Evolutionary conservation across 2,329 filamentous ascomycete species (phyloP), one percentile per base, ranked within the genome.

Genomic region (Beauveria australis): DNA sequence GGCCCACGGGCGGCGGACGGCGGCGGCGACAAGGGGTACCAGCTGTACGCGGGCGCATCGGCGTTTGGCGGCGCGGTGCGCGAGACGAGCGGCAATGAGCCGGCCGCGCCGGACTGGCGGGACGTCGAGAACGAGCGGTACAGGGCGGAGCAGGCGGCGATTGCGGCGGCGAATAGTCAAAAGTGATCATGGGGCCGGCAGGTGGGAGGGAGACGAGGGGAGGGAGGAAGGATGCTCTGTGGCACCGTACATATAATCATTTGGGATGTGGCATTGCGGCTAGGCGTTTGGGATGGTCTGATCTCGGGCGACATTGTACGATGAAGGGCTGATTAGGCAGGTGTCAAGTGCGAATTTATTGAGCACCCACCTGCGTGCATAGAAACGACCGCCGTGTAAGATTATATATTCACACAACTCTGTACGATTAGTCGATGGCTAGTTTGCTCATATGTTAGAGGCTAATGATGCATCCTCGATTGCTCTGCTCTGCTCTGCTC

Each of bases 31-130:
- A 76, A 78, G 59, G 81, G 83, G 4, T 84, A 86, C 70, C 87
- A 94, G 77, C 74, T 96, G 66, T 96, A 96, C 73, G 90, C 87
- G 18, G 91, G 91, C 37, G 85, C 85, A 70, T 81, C 86, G 51
- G 89, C 88, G 9, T 91, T 89, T 71, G 77, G 78, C 12, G 82
- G 84, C 61, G 74, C 77, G n/a, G 83, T 84, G 64, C 85, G 83
- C 73, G 80, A 83, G 73, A 87, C 86, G 53, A 84, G 82, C 67
- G 88, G 87, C 49, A 84, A 89, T 73, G 88, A 89, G 70, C 80
- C 80, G 59, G 79, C 78, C 59, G 78, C 81, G 40, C 73, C 73
- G 65, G 85, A 88, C 70, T 88, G 85, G 85, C 77, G 85, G 64
- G 84, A 87, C 67, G 67, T 81, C 19, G 85, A 88, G 75, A 87